Percentiles rank a stretch among this genome's conserved stretches.
Conservation (phyloP, 2,329 filamentous ascomycete genomes). For the Colletotrichum chrysophilum region DNA sequence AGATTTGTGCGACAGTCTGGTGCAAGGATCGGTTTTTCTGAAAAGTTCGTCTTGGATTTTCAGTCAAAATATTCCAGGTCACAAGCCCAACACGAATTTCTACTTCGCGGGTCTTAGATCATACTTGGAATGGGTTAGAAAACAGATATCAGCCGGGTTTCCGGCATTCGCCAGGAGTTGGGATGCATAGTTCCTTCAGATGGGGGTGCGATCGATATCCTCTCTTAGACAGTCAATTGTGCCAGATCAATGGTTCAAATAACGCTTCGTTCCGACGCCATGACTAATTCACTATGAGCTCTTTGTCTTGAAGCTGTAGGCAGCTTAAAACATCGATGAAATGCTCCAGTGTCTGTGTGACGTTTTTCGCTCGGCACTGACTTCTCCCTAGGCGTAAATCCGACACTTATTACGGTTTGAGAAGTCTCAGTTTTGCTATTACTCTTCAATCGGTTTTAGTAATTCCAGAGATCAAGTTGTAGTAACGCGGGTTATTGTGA, state of each 20-base stretch:
- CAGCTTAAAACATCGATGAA: not conserved
- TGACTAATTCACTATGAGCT: accelerated
- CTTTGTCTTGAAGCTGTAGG: not conserved
- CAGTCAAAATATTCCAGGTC: not conserved
- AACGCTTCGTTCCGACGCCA: accelerated
- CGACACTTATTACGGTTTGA: accelerated
- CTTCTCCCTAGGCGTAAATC: no score
- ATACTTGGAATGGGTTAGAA: not conserved
- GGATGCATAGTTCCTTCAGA: not conserved
- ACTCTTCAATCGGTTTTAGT: not conserved
- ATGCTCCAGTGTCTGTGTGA: not conserved
- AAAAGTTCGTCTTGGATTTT: not conserved
- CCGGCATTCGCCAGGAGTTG: not conserved
- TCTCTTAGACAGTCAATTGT: not conserved
- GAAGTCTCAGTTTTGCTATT: not conserved
- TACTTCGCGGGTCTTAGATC: not conserved
- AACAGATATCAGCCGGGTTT: not conserved
- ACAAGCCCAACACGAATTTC: not conserved
- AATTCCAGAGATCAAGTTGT: not conserved
- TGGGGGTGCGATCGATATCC: not conserved
- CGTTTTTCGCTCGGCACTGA: not conserved
- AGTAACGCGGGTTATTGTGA: not conserved
- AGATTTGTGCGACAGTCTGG: not conserved
- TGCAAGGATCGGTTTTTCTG: not conserved
- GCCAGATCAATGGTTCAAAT: not conserved